These are phyloP conservation scores for Neurospora sp. DNA, from an alignment of 495 filamentous ascomycete genomes.

Conservation along the genomic window DNA sequence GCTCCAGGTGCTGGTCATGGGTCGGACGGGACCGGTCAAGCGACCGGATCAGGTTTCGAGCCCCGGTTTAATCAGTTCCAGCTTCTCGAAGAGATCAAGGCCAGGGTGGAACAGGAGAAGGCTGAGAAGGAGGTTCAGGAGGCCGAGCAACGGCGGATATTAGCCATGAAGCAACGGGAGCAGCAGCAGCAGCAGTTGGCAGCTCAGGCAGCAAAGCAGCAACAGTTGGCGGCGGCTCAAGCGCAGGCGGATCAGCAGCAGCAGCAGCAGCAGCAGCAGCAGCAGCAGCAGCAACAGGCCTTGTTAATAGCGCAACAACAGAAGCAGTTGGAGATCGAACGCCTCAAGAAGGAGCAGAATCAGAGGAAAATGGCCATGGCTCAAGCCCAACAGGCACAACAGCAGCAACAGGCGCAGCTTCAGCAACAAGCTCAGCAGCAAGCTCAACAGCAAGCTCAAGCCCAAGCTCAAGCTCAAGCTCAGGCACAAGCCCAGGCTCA, in stretches of 20 bases:
- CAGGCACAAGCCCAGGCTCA: constrained; percentile 31
- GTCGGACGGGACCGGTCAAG: constrained; percentile 62
- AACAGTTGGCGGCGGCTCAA: constrained; percentile 30
- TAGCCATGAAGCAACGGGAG: constrained; percentile 26
- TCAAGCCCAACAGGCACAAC: constrained; percentile 10
- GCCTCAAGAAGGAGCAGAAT: constrained; percentile 2
- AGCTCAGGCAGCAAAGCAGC: constrained; percentile 7
- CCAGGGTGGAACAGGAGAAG: constrained; percentile 37
- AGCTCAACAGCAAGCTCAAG: constrained; percentile 37
- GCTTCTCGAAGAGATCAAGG: constrained; percentile 71
- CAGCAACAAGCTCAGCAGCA: constrained; percentile 40
- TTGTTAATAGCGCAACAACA: not conserved
- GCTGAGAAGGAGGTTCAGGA: constrained; percentile 61
- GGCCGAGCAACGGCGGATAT: constrained; percentile 56
- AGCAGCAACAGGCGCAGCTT: constrained; percentile 25
- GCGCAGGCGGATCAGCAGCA: constrained; percentile 20
- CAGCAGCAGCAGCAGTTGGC: constrained; percentile 29
- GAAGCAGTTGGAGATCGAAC: not conserved
- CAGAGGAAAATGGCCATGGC: constrained; percentile 11
- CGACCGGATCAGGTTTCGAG: constrained; percentile 60
- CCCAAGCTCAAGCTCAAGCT: constrained; percentile 36
- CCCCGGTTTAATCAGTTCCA: constrained; percentile 88
- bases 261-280: constrained; percentile 4
- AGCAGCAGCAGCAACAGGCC: constrained; percentile 12
- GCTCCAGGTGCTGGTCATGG: constrained; percentile 49